Evolutionary conservation across 768 basidiomycete genomes (phyloP).

Genomic region (Xerocomus potaroensis): DNA sequence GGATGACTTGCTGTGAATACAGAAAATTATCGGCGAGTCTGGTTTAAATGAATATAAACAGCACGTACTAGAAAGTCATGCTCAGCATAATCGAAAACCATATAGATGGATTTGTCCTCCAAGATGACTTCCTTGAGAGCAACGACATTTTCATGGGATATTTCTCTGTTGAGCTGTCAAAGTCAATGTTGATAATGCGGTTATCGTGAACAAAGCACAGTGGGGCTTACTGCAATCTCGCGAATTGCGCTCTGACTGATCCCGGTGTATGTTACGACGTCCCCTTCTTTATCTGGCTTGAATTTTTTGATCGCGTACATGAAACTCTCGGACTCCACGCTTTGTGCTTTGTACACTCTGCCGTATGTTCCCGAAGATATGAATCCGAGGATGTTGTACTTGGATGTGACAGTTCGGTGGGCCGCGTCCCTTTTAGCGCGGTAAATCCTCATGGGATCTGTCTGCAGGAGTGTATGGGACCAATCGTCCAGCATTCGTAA

Average conservation of each 20-base stretch:
- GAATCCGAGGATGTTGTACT: slow-evolving; percentile 92
- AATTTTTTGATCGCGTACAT: slow-evolving; percentile 99
- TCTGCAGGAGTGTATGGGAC: slow-evolving; percentile 32
- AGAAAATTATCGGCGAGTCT: background rate
- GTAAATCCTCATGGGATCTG: slow-evolving; percentile 84
- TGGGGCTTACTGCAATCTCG: slow-evolving; percentile 79
- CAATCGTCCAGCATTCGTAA: slow-evolving; percentile 35
- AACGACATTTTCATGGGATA: slow-evolving; percentile 87
- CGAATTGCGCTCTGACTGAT: slow-evolving; percentile 97
- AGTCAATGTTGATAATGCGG: background rate
- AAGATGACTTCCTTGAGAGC: slow-evolving; percentile 91
- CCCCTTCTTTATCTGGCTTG: slow-evolving; percentile 99
- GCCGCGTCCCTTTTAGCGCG: slow-evolving; percentile 71
- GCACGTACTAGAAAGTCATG: slow-evolving; percentile 91
- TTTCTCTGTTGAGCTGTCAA: slow-evolving; percentile 78
- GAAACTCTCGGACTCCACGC: slow-evolving; percentile 59
- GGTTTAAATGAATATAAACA: too few species aligned
- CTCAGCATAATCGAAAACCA: slow-evolving; percentile 99
- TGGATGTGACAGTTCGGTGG: slow-evolving; percentile 65
- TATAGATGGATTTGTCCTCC: slow-evolving; percentile 98
- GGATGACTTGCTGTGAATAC: slow-evolving; percentile 84
- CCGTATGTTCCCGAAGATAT: slow-evolving; percentile 99
- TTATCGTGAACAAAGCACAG: slow-evolving; percentile 12
- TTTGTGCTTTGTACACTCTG: slow-evolving; percentile 95
- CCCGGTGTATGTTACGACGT: slow-evolving; percentile 91